These are phyloP conservation scores for Zymoseptoria pseudotritici DNA, from an alignment of 2,329 filamentous ascomycete species.

Conservation along the genomic window DNA sequence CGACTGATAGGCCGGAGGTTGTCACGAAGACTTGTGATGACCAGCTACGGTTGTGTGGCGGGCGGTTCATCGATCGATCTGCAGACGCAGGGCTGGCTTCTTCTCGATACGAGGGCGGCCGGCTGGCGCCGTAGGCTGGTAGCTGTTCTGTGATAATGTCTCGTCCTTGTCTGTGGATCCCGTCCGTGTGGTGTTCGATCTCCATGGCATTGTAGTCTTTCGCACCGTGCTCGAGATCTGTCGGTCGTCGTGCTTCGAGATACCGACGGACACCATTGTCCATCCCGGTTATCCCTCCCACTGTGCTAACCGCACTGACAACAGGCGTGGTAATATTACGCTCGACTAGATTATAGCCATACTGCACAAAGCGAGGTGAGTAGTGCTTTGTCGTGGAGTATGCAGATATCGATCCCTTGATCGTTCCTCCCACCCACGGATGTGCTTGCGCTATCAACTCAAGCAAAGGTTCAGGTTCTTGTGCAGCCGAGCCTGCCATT, in stretches of 20 bases:
- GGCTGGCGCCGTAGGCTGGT: slow-evolving; percentile 74
- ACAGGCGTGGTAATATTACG: slow-evolving; percentile 74
- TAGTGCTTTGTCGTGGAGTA: slow-evolving; percentile 87
- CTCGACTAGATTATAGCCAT: slow-evolving; percentile 86
- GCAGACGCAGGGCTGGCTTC: slow-evolving; percentile 25
- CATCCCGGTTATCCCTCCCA: slow-evolving; percentile 78
- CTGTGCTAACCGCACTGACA: slow-evolving; percentile 75
- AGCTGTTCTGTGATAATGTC: slow-evolving; percentile 65
- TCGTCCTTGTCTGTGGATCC: slow-evolving; percentile 43
- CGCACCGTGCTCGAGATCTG: slow-evolving; percentile 39
- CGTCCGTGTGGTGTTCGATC: slow-evolving; percentile 44
- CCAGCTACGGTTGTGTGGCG: slow-evolving; percentile 50
- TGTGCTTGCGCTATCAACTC: slow-evolving; percentile 83
- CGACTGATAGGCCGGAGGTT: slow-evolving; percentile 82
- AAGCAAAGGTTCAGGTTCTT: slow-evolving; percentile 70
- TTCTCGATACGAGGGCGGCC: slow-evolving; percentile 33
- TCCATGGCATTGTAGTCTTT: slow-evolving; percentile 39
- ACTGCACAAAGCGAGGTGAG: slow-evolving; percentile 75
- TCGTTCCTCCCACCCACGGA: slow-evolving; percentile 71
- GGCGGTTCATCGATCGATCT: slow-evolving; percentile 20
- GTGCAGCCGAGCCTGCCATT: slow-evolving; percentile 19
- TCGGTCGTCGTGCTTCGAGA: slow-evolving; percentile 51
- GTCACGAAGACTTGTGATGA: slow-evolving; percentile 68
- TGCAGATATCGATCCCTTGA: slow-evolving; percentile 69
- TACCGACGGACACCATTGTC: slow-evolving; percentile 84